These are phyloP conservation scores for Cystofilobasidium ferigula DNA, from an alignment of 768 basidiomycete species.

Conservation along the genomic window DNA sequence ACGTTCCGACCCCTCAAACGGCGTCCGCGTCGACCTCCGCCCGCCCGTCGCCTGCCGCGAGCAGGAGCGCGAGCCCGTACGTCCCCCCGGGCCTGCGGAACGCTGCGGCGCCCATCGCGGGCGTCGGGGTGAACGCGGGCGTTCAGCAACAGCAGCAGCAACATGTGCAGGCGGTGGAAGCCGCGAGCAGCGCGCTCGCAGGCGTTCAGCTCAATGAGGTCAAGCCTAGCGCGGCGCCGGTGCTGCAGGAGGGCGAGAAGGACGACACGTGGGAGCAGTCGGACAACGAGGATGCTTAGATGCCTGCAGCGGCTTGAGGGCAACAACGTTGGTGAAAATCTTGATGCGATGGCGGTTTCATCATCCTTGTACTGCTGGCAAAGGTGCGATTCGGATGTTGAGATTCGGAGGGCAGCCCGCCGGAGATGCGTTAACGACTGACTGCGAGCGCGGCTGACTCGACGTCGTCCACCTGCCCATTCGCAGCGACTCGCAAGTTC, in stretches of 20 bases:
- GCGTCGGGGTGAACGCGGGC: not conserved
- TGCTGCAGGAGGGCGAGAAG: not conserved
- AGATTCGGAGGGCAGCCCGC: too few relatives aligned
- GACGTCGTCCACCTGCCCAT: too few relatives aligned
- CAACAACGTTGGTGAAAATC: too few relatives aligned
- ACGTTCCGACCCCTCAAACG: not conserved
- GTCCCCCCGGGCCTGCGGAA: slow-evolving; percentile 15
- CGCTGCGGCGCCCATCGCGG: too few relatives aligned
- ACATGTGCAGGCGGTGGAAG: not conserved
- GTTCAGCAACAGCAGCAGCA: not conserved
- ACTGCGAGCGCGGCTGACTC: too few relatives aligned
- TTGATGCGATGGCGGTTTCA: too few relatives aligned
- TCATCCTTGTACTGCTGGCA: too few relatives aligned
- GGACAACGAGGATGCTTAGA: not conserved
- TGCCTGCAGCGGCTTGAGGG: not conserved
- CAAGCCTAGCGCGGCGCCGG: not conserved
- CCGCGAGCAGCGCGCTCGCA: not conserved
- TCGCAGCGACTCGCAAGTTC: too few relatives aligned
- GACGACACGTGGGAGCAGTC: slow-evolving; percentile 23
- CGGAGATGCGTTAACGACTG: too few relatives aligned
- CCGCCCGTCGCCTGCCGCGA: not conserved
- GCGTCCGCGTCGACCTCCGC: not conserved
- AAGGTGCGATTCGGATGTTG: too few relatives aligned
- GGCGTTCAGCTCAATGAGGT: not conserved
- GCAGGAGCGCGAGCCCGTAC: slow-evolving; percentile 6